Evolutionary conservation across 805 yeast genomes (phyloP).

Genomic region (Geotrichum ghanense): DNA sequence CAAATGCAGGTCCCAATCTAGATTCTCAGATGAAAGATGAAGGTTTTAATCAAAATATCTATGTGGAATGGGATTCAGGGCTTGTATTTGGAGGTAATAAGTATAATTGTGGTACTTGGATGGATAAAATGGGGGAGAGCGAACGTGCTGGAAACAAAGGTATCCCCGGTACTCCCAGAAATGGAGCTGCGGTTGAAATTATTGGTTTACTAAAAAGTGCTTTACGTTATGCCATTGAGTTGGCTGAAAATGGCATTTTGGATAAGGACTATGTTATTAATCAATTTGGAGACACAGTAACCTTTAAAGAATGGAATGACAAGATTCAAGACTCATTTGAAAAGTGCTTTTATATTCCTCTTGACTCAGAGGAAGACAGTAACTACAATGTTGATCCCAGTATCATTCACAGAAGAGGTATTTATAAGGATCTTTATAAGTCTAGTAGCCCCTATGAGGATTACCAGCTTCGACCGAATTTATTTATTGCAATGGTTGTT

Average conservation of each 20-base stretch:
- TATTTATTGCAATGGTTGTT: constrained; percentile 84
- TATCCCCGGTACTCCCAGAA: constrained; percentile 95
- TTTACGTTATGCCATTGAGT: constrained; percentile 62
- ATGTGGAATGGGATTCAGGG: constrained; percentile 85
- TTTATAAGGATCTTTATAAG: constrained; percentile 75
- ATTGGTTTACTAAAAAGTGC: constrained; percentile 80
- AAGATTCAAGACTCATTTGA: constrained; percentile 68
- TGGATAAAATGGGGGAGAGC: constrained; percentile 99
- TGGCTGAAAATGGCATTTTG: constrained; percentile 45
- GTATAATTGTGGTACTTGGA: constrained; percentile 96
- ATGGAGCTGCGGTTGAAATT: constrained; percentile 92
- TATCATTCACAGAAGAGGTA: constrained; percentile 80
- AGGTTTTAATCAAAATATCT: constrained; percentile 76
- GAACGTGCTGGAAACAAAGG: constrained; percentile 73
- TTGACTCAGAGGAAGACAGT: constrained; percentile 46
- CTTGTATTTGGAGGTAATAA: constrained; percentile 85
- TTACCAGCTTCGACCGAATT: constrained; percentile 86
- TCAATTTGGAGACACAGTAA: constrained; percentile 44
- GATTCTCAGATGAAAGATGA: constrained; percentile 89
- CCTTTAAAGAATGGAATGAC: constrained; percentile 61
- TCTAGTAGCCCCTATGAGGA: constrained; percentile 87
- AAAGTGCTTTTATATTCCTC: constrained; percentile 65
- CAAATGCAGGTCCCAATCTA: constrained; percentile 81
- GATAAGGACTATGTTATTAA: constrained; percentile 44
- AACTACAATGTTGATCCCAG: constrained; percentile 48